A percentile compares a stretch with the other conserved stretches of the same genome.
These are phyloP conservation scores for Ceratobasidium sp. DNA, from an alignment of 1,284 basidiomycete genomes.

Conservation along the genomic window DNA sequence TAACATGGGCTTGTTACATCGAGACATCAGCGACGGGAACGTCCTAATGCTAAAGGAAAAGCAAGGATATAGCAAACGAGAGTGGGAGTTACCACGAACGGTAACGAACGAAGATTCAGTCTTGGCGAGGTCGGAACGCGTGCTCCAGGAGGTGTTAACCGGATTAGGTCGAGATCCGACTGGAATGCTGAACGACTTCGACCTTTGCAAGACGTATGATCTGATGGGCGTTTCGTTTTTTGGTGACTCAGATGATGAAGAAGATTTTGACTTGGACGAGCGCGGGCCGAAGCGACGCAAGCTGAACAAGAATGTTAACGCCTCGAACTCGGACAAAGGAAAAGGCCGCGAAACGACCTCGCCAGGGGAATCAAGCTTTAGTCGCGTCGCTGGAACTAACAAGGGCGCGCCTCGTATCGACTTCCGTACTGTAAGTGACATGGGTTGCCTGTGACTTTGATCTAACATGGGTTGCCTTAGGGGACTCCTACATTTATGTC, in stretches of 20 bases:
- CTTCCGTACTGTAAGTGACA: conserved; percentile 17
- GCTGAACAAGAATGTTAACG: not conserved
- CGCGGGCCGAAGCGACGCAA: not conserved
- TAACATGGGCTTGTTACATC: conserved; percentile 4
- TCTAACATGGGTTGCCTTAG: not conserved
- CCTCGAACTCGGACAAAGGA: not conserved
- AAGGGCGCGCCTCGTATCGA: not conserved
- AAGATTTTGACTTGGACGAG: not conserved
- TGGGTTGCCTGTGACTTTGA: not conserved
- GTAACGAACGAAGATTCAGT: not conserved
- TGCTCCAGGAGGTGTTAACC: not conserved
- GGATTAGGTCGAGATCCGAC: not conserved
- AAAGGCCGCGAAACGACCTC: not conserved
- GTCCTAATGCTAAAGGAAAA: not conserved
- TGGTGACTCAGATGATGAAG: not conserved
- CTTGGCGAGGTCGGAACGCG: not conserved
- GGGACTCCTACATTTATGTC: conserved; percentile 29
- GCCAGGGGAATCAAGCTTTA: not conserved
- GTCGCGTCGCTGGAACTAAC: too few species aligned
- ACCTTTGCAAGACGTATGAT: not conserved
- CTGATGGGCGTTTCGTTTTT: not conserved
- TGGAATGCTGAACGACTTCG: conserved; percentile 12
- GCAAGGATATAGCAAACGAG: not conserved
- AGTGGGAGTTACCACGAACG: not conserved
- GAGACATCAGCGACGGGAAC: conserved; percentile 19